phyloP scores from a whole-genome alignment of 345 rosid genomes.

The Punica granatum region DNA sequence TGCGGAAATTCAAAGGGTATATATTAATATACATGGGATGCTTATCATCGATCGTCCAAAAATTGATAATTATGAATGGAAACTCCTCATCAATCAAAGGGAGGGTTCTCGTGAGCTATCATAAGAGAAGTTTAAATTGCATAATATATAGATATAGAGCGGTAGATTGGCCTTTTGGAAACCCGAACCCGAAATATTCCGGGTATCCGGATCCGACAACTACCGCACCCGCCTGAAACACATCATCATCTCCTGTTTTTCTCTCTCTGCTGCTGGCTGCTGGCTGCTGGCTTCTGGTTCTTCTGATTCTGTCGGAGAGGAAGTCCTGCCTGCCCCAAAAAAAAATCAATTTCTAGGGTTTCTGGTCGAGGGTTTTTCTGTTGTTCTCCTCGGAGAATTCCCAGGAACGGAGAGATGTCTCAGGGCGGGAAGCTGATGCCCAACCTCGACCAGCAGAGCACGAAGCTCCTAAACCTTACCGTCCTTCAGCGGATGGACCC shows the following conservation, averaged over 20 bases:
- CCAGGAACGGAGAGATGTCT: conserved; percentile 31
- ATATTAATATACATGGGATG: too few relatives aligned
- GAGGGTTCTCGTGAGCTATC: too few relatives aligned
- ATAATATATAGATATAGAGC: neutral
- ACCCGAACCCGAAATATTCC: too few relatives aligned
- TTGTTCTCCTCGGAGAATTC: neutral
- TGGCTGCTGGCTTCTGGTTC: too few relatives aligned
- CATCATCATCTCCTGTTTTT: neutral
- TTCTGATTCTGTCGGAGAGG: too few relatives aligned
- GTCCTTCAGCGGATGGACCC: conserved; percentile 93
- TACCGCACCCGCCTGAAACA: neutral
- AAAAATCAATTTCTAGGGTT: neutral
- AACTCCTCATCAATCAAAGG: too few relatives aligned
- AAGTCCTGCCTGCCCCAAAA: neutral
- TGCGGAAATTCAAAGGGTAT: too few relatives aligned
- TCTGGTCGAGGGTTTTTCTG: neutral
- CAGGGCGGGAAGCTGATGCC: conserved; percentile 88
- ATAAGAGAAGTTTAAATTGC: too few relatives aligned
- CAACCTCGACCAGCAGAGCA: conserved; percentile 78
- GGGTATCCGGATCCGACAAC: neutral
- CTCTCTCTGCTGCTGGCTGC: neutral
- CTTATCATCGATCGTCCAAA: too few relatives aligned
- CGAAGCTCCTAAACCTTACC: conserved; percentile 77
- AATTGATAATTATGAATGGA: too few relatives aligned
- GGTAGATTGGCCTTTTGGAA: neutral